Evolutionary conservation across 2,329 filamentous ascomycete genomes (phyloP).

Genomic region (Coleophoma cylindrospora): DNA sequence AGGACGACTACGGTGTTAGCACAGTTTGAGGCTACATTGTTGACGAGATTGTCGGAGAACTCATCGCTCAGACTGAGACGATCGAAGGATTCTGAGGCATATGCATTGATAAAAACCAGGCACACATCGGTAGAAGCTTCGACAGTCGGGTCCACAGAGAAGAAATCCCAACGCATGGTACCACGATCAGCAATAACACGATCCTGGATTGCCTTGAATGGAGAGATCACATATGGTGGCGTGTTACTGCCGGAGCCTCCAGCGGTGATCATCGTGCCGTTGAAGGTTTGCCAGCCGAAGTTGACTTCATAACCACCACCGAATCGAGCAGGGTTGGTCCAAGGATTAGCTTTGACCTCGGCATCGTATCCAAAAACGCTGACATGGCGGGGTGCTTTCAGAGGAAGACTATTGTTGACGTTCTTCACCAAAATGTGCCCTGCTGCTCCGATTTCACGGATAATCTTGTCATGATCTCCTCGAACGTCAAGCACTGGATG

Average conservation of each 20-base stretch:
- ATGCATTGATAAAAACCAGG: conserved; percentile 63
- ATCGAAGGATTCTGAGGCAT: conserved; percentile 78
- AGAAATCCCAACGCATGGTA: conserved; percentile 2
- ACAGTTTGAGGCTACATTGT: conserved; percentile 33
- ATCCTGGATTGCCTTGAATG: conserved; percentile 3
- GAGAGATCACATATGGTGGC: conserved; percentile 35
- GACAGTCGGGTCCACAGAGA: conserved; percentile 47
- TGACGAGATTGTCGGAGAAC: conserved; percentile 55
- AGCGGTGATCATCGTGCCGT: conserved; percentile 30
- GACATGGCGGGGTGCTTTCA: conserved; percentile 41
- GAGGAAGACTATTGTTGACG: conserved; percentile 43
- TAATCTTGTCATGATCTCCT: not conserved
- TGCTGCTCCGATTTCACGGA: conserved; percentile 1
- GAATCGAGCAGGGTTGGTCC: not conserved
- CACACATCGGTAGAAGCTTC: conserved; percentile 39
- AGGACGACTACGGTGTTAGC: conserved; percentile 62
- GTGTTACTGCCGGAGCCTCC: conserved; percentile 52
- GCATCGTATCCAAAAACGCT: conserved; percentile 50
- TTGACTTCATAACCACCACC: conserved; percentile 1
- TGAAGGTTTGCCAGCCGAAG: conserved; percentile 1
- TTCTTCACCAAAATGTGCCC: conserved; percentile 62
- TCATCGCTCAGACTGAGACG: conserved; percentile 38
- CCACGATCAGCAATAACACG: conserved; percentile 1
- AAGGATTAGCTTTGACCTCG: not conserved
- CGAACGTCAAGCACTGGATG: not conserved